These are phyloP conservation scores for Lachnellula suecica DNA, from an alignment of 2,329 filamentous ascomycete species.

Conservation along the genomic window DNA sequence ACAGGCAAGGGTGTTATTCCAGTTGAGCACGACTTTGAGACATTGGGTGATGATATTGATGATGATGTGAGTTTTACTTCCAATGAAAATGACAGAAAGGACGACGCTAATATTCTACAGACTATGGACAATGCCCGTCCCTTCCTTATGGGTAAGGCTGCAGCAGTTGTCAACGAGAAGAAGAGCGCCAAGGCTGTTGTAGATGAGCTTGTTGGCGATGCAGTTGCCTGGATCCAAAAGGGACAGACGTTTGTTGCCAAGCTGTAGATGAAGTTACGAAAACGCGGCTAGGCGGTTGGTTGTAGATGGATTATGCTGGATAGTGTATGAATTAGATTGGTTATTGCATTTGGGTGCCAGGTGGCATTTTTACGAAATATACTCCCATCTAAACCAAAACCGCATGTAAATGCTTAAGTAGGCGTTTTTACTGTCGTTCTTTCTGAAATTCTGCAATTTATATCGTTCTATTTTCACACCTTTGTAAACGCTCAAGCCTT, in stretches of 20 bases:
- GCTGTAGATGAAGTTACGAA: conserved; percentile 45
- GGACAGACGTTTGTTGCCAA: conserved; percentile 70
- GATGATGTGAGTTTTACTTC: conserved; percentile 22
- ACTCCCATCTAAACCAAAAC: not conserved
- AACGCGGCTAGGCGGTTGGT: too few species aligned
- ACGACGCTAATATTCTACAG: conserved; percentile 64
- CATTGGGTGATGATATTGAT: conserved; percentile 69
- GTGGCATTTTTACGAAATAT: not conserved
- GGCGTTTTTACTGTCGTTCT: too few species aligned
- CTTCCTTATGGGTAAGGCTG: conserved; percentile 95
- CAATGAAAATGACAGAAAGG: conserved; percentile 2
- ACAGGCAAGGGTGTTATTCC: conserved; percentile 87
- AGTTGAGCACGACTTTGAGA: conserved; percentile 92
- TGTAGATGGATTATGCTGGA: not conserved
- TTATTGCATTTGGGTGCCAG: not conserved
- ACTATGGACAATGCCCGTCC: conserved; percentile 88
- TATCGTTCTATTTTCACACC: too few species aligned
- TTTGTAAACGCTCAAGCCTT: too few species aligned
- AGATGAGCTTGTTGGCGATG: conserved; percentile 88
- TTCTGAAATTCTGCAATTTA: too few species aligned
- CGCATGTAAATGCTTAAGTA: too few species aligned
- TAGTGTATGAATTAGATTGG: not conserved
- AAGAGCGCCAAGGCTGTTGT: conserved; percentile 89
- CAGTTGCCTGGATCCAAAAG: conserved; percentile 66
- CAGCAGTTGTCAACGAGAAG: conserved; percentile 89